phyloP scores from a whole-genome alignment of 164 flowering plant species.

The Chloranthus sessilifolius region DNA sequence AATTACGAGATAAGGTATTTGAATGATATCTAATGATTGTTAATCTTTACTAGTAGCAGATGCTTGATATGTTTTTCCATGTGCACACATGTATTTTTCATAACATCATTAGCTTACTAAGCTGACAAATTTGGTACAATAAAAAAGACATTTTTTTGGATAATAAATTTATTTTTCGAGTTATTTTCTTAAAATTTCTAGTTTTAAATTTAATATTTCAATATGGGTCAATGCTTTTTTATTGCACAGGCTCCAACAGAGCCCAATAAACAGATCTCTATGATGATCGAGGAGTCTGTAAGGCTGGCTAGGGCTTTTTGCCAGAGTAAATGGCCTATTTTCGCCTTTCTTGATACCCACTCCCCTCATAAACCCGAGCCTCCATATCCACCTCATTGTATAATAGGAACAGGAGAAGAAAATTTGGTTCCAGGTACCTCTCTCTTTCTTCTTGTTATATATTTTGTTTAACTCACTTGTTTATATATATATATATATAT shows the following conservation, averaged over 20 bases:
- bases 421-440: conserved; percentile 32
- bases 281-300: conserved; percentile 69
- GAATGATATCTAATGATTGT: no score
- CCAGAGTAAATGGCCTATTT: conserved; percentile 72
- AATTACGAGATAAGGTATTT: no score
- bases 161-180: not conserved
- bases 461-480: no score
- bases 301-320: conserved; percentile 57
- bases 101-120: not conserved
- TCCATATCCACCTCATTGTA: conserved; percentile 91
- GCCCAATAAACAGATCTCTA: conserved; percentile 59
- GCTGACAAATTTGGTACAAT: not conserved
- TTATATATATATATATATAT: no score
- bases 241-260: conserved; percentile 61
- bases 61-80: no score
- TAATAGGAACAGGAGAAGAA: conserved; percentile 75
- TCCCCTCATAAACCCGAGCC: conserved; percentile 82
- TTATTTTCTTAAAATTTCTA: conserved; percentile 1
- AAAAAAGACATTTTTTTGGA: not conserved
- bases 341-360: conserved; percentile 79
- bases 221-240: not conserved
- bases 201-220: not conserved
- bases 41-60: no score
- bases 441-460: no score
- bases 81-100: no score